phyloP scores from a whole-genome alignment of 1,139 yeast genomes.

The Hyphopichia khmerensis region DNA sequence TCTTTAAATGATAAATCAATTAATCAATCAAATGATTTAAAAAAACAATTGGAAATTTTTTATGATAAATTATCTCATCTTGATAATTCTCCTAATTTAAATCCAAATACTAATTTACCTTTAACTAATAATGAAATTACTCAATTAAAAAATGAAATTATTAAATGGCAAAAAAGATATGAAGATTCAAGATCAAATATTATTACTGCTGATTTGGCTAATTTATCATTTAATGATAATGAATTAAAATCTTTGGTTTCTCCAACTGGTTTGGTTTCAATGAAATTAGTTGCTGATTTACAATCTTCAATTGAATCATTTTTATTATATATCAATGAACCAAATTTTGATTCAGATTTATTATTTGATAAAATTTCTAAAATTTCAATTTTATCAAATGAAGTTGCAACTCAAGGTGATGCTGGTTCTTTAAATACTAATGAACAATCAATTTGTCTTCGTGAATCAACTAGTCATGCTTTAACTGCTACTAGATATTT shows the following conservation, averaged over 20 bases:
- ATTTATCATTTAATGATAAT: conserved; percentile 20
- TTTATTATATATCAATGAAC: conserved; percentile 32
- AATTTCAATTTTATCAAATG: conserved; percentile 50
- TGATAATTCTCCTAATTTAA: conserved; percentile 15
- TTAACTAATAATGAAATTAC: conserved; percentile 9
- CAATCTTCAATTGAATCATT: conserved; percentile 50
- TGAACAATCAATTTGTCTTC: conserved; percentile 42
- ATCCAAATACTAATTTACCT: conserved; percentile 3
- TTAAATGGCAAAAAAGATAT: conserved; percentile 48
- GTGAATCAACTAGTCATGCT: conserved; percentile 73
- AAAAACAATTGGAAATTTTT: conserved; percentile 23
- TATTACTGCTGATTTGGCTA: conserved; percentile 22
- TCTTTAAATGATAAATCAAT: conserved; percentile 1
- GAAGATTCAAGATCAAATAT: conserved; percentile 39
- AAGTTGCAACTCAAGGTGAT: conserved; percentile 47
- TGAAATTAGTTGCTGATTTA: conserved; percentile 43
- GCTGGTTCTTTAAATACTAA: conserved; percentile 31
- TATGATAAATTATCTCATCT: conserved; percentile 27
- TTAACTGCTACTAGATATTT: conserved; percentile 79
- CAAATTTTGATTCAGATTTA: conserved; percentile 33
- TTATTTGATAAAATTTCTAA: conserved; percentile 57
- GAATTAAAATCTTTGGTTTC: conserved; percentile 33
- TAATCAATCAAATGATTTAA: conserved; percentile 6
- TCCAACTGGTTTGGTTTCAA: conserved; percentile 45
- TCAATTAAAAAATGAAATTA: conserved; percentile 30